A percentile compares a stretch with the other conserved stretches of the same genome.
Evolutionary conservation across 164 flowering plant genomes (phyloP).

Genomic region (Magnolia sinica): DNA sequence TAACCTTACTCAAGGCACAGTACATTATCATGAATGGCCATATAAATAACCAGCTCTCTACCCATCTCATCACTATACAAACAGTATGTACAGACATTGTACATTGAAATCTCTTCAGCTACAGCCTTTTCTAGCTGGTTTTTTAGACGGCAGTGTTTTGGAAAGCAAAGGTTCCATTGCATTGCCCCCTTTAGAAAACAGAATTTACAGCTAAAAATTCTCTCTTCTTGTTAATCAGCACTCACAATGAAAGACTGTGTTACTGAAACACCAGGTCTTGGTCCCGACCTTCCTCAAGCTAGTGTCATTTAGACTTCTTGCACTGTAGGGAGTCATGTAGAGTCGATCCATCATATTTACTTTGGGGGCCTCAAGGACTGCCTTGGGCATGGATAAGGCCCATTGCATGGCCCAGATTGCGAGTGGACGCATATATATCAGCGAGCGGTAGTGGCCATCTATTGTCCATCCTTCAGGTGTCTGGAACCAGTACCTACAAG

Average conservation of each 20-base stretch:
- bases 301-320: constrained; percentile 26
- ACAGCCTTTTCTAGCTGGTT: too few relatives aligned
- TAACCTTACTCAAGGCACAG: too few relatives aligned
- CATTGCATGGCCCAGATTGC: constrained; percentile 96
- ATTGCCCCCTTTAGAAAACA: too few relatives aligned
- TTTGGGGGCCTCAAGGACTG: constrained; percentile 66
- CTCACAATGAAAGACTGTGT: constrained; percentile 56
- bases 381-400: constrained; percentile 67
- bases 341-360: constrained; percentile 74
- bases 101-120: too few relatives aligned
- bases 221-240: constrained; percentile 31
- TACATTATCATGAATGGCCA: too few relatives aligned
- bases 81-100: too few relatives aligned
- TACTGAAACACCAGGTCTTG: constrained; percentile 48
- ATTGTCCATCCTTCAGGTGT: constrained; percentile 89
- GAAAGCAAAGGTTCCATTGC: too few relatives aligned
- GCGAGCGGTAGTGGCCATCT: constrained; percentile 79
- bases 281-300: constrained; percentile 41
- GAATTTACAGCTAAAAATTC: too few relatives aligned
- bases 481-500: constrained; percentile 79
- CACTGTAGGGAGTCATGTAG: constrained; percentile 22
- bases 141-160: too few relatives aligned
- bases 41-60: too few relatives aligned
- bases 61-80: too few relatives aligned
- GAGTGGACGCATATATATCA: constrained; percentile 90